Conservation (phyloP, 2,329 filamentous ascomycete species). For the Calonectria pseudoreteaudii region DNA sequence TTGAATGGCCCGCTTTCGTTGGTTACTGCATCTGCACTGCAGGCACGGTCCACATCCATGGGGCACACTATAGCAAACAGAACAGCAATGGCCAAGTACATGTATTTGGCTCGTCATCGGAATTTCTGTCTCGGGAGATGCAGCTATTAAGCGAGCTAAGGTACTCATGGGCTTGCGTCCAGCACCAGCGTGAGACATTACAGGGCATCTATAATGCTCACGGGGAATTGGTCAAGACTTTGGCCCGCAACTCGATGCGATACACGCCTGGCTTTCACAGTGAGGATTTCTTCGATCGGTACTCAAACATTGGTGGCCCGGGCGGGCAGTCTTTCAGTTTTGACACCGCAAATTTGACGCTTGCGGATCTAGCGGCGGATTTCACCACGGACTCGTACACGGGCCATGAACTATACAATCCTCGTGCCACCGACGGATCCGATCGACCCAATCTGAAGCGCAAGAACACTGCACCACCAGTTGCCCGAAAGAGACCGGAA, state of each 20-base stretch:
- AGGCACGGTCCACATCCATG: slow-evolving; percentile 89
- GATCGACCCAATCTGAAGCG: slow-evolving; percentile 59
- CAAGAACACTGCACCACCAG: slow-evolving; percentile 57
- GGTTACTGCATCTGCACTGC: slow-evolving; percentile 90
- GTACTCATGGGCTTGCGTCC: slow-evolving; percentile 80
- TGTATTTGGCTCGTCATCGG: slow-evolving; percentile 71
- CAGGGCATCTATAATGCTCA: slow-evolving; percentile 85
- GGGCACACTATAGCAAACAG: slow-evolving; percentile 78
- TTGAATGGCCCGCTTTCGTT: slow-evolving; percentile 89
- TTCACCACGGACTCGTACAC: slow-evolving; percentile 67
- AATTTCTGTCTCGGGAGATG: slow-evolving; percentile 83
- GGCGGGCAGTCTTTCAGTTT: slow-evolving; percentile 73
- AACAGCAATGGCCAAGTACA: slow-evolving; percentile 64
- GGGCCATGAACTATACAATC: slow-evolving; percentile 61
- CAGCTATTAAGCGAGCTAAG: slow-evolving; percentile 81
- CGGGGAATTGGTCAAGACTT: slow-evolving; percentile 79
- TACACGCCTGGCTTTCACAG: slow-evolving; percentile 85
- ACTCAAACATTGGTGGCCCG: slow-evolving; percentile 67
- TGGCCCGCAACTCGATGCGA: slow-evolving; percentile 73
- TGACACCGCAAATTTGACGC: slow-evolving; percentile 79
- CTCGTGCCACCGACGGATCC: slow-evolving; percentile 48
- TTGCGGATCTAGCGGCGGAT: slow-evolving; percentile 75
- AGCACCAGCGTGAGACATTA: slow-evolving; percentile 83
- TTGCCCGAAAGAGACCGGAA: slow-evolving; percentile 54
- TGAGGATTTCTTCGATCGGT: slow-evolving; percentile 89